Conservation (phyloP, 306 rosid genomes). For the Medicago arabica region DNA sequence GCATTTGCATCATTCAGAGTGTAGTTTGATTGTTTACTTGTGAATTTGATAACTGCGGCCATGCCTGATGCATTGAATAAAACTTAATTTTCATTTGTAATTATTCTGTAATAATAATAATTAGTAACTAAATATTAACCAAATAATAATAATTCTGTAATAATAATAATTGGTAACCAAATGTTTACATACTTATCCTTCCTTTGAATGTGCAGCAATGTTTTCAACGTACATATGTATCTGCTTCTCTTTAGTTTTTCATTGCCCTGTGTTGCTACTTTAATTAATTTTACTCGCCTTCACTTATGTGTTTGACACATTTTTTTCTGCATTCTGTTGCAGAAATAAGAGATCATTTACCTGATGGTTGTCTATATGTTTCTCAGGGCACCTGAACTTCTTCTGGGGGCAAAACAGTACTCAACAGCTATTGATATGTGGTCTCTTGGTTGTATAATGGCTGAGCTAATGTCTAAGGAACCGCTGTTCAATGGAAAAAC, state of each 20-base stretch:
- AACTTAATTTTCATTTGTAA: conserved; percentile 16
- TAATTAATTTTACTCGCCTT: conserved; percentile 2
- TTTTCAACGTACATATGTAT: not conserved
- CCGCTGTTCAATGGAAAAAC: conserved; percentile 94
- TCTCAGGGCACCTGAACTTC: conserved; percentile 96
- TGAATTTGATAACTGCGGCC: conserved; percentile 2
- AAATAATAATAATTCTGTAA: conserved; percentile 27
- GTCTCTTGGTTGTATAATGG: conserved; percentile 99
- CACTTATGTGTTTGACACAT: not conserved
- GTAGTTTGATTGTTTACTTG: not conserved
- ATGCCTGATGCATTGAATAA: not conserved
- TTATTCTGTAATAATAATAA: conserved; percentile 14
- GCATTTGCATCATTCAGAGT: conserved; percentile 14
- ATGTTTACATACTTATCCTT: conserved; percentile 6
- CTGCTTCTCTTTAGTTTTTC: conserved; percentile 19
- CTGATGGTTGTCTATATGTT: conserved; percentile 43
- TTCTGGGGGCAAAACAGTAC: conserved; percentile 84
- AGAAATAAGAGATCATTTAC: conserved; percentile 34
- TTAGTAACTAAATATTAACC: not conserved
- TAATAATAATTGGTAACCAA: not conserved
- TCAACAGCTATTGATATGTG: conserved; percentile 98
- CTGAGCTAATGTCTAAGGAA: conserved; percentile 90
- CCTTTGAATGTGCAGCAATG: conserved; percentile 6
- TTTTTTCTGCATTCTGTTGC: conserved; percentile 30
- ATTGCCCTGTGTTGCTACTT: conserved; percentile 7